Evolutionary conservation across 164 flowering plant species (phyloP).

Genomic region (Buxus sempervirens): DNA sequence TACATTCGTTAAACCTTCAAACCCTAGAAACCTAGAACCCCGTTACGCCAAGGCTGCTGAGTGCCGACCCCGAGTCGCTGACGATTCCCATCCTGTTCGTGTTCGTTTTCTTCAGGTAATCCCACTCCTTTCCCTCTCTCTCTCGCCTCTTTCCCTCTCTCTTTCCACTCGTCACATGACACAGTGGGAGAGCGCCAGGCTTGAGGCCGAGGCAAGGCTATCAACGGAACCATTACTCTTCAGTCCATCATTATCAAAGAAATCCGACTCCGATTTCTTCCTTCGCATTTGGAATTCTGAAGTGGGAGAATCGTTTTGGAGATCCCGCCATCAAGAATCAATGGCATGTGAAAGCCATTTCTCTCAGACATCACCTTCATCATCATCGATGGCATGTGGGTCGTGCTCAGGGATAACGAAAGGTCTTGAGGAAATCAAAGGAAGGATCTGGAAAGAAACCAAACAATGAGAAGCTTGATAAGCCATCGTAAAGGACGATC

Average conservation of each 20-base stretch:
- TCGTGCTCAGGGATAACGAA: conserved; percentile 35
- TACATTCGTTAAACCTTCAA: no score
- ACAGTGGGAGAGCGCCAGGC: conserved; percentile 85
- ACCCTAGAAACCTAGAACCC: no score
- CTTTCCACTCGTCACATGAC: conserved; percentile 67
- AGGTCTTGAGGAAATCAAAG: background rate
- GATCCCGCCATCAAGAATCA: conserved; percentile 16
- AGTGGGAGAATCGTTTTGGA: conserved; percentile 82
- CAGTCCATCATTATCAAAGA: conserved; percentile 4
- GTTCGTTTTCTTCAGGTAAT: no score
- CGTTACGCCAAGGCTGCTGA: no score
- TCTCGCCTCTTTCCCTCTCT: no score
- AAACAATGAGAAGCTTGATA: background rate
- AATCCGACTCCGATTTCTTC: conserved; percentile 46
- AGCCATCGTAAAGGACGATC: conserved; percentile 2
- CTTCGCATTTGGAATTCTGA: conserved; percentile 85
- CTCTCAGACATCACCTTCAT: conserved; percentile 54
- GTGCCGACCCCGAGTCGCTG: no score
- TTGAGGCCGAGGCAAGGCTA: conserved; percentile 72
- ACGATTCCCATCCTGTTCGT: no score
- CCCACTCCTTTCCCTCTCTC: no score
- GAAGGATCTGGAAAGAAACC: background rate
- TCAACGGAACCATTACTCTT: conserved; percentile 48
- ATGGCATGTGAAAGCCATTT: conserved; percentile 35
- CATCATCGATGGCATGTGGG: conserved; percentile 46